Conservation (phyloP, 441 rosid genomes). For the Erodium trifolium region DNA sequence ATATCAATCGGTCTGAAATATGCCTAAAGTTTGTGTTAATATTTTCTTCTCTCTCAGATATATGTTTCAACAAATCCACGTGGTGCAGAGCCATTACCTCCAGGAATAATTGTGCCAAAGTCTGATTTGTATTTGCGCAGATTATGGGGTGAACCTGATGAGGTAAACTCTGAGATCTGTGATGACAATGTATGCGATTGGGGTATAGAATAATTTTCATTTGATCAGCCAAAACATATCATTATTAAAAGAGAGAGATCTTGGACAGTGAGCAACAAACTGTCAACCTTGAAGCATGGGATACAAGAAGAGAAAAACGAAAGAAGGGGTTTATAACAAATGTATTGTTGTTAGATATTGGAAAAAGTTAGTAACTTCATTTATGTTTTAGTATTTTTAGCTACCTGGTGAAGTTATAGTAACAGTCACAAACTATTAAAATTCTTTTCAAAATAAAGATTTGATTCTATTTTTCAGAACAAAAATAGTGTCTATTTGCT, state of each 20-base stretch:
- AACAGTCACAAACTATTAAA: neutral
- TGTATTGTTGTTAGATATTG: neutral
- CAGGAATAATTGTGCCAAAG: slow-evolving; percentile 66
- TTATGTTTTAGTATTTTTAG: neutral
- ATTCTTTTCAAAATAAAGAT: no score
- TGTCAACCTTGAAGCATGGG: no score
- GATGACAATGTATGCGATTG: neutral
- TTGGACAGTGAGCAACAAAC: no score
- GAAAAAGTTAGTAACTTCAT: neutral
- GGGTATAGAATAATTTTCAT: no score
- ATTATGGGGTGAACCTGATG: slow-evolving; percentile 90
- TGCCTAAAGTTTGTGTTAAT: slow-evolving; percentile 13
- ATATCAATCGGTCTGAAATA: neutral
- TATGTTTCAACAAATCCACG: slow-evolving; percentile 75
- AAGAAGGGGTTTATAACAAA: neutral
- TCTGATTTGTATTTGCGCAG: slow-evolving; percentile 74
- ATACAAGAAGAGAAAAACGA: no score
- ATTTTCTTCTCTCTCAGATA: slow-evolving; percentile 40
- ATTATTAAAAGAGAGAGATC: no score
- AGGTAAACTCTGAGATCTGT: slow-evolving; percentile 36
- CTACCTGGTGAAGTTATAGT: neutral
- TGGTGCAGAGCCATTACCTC: slow-evolving; percentile 87
- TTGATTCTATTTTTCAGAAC: neutral
- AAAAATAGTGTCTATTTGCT: neutral
- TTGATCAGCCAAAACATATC: no score